Base-by-base conservation (phyloP, 257 asterid species). In the Scutellaria minor region DNA sequence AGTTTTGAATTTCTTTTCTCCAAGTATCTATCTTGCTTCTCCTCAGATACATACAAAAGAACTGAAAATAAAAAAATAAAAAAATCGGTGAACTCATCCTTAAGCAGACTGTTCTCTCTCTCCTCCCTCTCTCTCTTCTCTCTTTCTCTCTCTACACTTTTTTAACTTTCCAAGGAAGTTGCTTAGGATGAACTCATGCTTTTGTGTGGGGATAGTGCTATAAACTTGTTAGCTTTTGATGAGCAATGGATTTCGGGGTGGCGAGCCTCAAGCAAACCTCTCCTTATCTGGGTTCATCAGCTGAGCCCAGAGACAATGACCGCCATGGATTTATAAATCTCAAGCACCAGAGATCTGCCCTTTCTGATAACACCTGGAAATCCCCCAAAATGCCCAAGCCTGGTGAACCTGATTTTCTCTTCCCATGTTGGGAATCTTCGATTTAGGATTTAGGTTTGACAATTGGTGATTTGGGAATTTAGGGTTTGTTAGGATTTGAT, bases 151-250 rank as follows among this genome's bases (percentile, higher is more conserved):
- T 78, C 57, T 42, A 40, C 20, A 4, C 2, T 52, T 50, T 66
- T 67, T 57, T 31, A 2, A 31, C 83, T 71, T 74, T 68, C 67
- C 57, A 22, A 72, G 63, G 76, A 82, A 82, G 85, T 73, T 78
- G 82, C 85, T 82, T 82, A 77, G 44, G 53, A 76, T 80, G 85
- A 75, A 76, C 84, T 82, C 87, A 74, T 78, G 66, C 84, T 75
- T 74, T 71, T 73, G 67, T 37, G 53, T 59, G 67, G 71, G 79
- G 76, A 24, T 70, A 18, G 12, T 11, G 18, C 75, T 53, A 51
- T 83, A 76, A 81, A 58, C 70, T 58, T n/a, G 15, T 59, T 61
- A 48, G 2, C 31, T 66, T 61, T 58, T 63, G 70, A 51, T 22
- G 41, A 56, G 15, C 68, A 27, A 82, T 84, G 89, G 82, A 85